Evolutionary conservation across 1,284 basidiomycete species (phyloP), one percentile per base, ranked within the genome.

Genomic region (Tylopilus orsonianus): DNA sequence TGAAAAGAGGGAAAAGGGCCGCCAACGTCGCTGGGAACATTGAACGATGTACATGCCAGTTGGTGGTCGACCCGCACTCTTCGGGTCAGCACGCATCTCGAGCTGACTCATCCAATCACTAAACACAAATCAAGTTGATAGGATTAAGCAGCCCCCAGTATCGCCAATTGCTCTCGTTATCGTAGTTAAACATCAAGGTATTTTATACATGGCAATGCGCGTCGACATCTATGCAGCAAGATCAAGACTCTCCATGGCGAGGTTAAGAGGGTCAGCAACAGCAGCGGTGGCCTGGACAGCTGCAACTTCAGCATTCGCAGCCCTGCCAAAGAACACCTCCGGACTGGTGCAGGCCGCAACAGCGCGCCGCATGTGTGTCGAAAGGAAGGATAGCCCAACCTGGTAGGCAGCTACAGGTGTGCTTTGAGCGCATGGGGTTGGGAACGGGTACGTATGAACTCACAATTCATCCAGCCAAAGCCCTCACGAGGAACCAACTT

Each of bases 401-500:
- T 96, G 93, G 73, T 94, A 93, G 48, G 93, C 90, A 60, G 95
- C 90, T 93, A 59, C 34, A 52, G 23, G 39, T 44, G 46, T 1
- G 8, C 5, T 6, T 48, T 51, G 5, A 52, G 39, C 34, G 51
- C 77, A 74, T 23, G 16, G 1, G 24, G 37, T 18, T 33, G 10
- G 32, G 34, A 10, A 41, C 38, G 19, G 35, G 23, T 18, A 16
- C 26, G 34, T 46, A 26, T 38, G 2, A 6, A 32, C 80, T 49
- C 57, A 90, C 90, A 78, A 56, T 94, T 94, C 87, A 93, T 94
- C 93, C 93, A 95, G 4, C 96, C 96, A 62, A 99, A 99, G 46
- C 96, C 96, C 72, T 98, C 96, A 19, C 93, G 80, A 43, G 93
- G 93, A 29, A 97, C 87, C 79, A 93, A 88, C 75, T 93, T 92